Base-by-base conservation (phyloP, 2,329 filamentous ascomycete genomes). In the Fusarium sp. region DNA sequence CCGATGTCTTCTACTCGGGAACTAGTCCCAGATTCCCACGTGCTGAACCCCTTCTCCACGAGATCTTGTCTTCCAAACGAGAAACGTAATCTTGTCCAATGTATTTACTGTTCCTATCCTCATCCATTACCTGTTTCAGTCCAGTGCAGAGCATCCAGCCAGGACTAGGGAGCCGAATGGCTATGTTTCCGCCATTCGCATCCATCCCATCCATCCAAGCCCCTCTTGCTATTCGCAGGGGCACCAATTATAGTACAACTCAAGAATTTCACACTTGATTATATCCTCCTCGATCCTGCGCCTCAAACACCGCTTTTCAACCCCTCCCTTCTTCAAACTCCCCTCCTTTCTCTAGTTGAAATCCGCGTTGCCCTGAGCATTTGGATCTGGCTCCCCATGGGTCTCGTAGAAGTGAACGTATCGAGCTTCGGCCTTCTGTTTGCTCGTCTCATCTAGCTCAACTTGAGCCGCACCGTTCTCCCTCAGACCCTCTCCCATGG, bases 381-480 rank as follows among this genome's bases (percentile, higher is more conserved):
- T 84, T 12, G 83, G 73, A 56, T 85, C 83, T 3, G 85, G 82
- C 55, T 88, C 87, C 40, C 74, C 77, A 60, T 88, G 85, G 33
- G 86, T 83, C 74, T 90, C 85, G 73, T 88, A 91, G 75, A 87
- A 91, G 69, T 81, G 86, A 64, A 84, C 81, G 77, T 87, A 88
- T 59, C 81, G 79, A 62, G 85, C 81, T 76, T 90, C 88, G 5
- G 89, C 88, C 78, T 86, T 88, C 29, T 80, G 80, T 69, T 83
- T 83, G 40, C 85, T 87, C 0, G 81, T 82, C 24, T 88, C 87
- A 70, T 91, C 89, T 57, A 91, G 79, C 60, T 87, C 87, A 3
- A 81, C 80, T 11, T 78, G 73, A 0, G 79, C 71, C 20, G 78
- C 78, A 5, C 85, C 86, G 56, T 87, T 86, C 69, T 89, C 87